These are phyloP conservation scores for Meyerozyma athensensis DNA, from an alignment of 1,139 yeast species.

Conservation along the genomic window DNA sequence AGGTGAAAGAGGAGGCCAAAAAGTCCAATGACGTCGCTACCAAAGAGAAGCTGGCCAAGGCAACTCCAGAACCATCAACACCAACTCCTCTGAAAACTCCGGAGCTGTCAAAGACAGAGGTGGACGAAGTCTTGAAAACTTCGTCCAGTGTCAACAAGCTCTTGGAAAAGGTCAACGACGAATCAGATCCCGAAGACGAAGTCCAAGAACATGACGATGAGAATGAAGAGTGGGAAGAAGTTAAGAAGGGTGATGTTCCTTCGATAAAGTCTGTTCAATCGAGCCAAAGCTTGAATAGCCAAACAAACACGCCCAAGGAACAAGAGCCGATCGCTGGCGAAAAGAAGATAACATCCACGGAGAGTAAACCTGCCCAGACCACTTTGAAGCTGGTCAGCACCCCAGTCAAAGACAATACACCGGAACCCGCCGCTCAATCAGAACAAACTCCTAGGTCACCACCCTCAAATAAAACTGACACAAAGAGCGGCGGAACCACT, in stretches of 20 bases:
- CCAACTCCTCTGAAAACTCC: neutral
- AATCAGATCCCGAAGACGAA: conserved; percentile 39
- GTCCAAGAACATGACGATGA: conserved; percentile 17
- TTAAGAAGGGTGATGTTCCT: conserved; percentile 25
- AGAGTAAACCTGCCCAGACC: neutral
- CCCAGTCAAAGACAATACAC: neutral
- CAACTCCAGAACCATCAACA: neutral
- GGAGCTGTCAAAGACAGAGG: conserved; percentile 11
- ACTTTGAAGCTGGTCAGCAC: too few relatives aligned
- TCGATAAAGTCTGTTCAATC: conserved; percentile 5
- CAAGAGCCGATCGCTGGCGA: neutral
- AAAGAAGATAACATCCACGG: neutral
- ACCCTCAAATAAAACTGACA: conserved; percentile 9
- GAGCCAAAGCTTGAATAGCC: neutral
- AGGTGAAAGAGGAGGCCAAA: conserved; percentile 13
- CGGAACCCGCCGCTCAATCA: neutral
- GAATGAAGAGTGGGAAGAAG: conserved; percentile 43
- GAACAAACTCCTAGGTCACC: neutral
- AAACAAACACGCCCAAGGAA: neutral
- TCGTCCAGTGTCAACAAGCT: conserved; percentile 34
- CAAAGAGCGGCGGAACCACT: conserved; percentile 42
- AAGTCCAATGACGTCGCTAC: conserved; percentile 14
- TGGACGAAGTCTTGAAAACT: conserved; percentile 40
- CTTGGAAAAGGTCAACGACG: conserved; percentile 35
- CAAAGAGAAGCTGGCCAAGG: conserved; percentile 4